phyloP scores from a whole-genome alignment of 345 rosid genomes.

The Hibiscus trionum region DNA sequence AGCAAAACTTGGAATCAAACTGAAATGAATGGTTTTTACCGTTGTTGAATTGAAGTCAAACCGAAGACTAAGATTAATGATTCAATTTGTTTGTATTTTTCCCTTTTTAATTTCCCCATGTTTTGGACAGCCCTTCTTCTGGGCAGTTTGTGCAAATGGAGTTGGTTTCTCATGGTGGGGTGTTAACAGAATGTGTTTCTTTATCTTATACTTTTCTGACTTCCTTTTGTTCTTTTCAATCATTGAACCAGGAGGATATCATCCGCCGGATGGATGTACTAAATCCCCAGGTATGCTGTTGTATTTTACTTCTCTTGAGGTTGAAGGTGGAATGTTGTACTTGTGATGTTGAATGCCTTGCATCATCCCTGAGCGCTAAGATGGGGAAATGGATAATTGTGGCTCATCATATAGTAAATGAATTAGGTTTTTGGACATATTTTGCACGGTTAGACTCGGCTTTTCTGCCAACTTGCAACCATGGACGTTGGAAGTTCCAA shows the following conservation, averaged over 20 bases:
- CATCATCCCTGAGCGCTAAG: not conserved
- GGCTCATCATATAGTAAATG: not conserved
- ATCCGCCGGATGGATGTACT: slow-evolving; percentile 56
- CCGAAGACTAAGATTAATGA: not conserved
- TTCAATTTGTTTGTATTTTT: not conserved
- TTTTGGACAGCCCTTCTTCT: not conserved
- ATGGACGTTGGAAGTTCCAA: not conserved
- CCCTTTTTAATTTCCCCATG: not conserved
- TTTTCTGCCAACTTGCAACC: not conserved
- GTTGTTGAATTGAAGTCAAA: not conserved
- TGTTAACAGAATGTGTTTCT: not conserved
- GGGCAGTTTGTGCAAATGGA: not conserved
- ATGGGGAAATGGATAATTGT: not conserved
- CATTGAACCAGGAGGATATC: slow-evolving; percentile 57
- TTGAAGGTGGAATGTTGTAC: not conserved
- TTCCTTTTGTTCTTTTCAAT: not conserved
- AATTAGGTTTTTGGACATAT: not conserved
- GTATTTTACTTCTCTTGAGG: not conserved
- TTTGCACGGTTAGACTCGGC: not conserved
- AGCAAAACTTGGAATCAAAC: not conserved
- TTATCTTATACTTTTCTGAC: slow-evolving; percentile 2
- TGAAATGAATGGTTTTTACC: not conserved
- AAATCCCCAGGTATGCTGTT: slow-evolving; percentile 71
- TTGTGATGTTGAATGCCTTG: not conserved
- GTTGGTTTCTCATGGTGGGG: not conserved